Evolutionary conservation across 306 rosid genomes (phyloP).

Genomic region (Chamaecrista fasciculata): DNA sequence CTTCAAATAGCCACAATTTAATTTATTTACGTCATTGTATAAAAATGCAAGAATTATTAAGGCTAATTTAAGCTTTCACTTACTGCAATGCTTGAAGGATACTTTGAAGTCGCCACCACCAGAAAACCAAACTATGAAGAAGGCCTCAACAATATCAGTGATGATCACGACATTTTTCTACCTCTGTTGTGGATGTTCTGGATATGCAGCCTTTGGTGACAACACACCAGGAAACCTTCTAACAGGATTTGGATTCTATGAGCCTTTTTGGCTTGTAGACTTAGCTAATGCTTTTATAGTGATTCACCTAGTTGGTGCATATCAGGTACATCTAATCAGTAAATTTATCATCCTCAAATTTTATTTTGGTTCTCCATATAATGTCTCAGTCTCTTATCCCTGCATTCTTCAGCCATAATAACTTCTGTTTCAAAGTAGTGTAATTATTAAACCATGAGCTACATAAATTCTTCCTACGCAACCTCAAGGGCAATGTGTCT

Average conservation of each 20-base stretch:
- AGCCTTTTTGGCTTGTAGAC: constrained; percentile 65
- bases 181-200: constrained; percentile 62
- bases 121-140: constrained; percentile 60
- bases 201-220: constrained; percentile 84
- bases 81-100: constrained; percentile 52
- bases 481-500: not conserved
- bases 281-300: constrained; percentile 69
- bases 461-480: not conserved
- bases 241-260: constrained; percentile 51
- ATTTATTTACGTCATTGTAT: not conserved
- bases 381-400: not conserved
- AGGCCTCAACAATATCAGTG: constrained; percentile 55
- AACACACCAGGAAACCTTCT: constrained; percentile 70
- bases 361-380: not conserved
- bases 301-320: constrained; percentile 81
- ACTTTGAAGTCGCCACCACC: constrained; percentile 87
- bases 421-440: not conserved
- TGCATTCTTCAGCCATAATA: not conserved
- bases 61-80: constrained; percentile 16
- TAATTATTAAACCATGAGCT: not conserved
- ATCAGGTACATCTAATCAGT: constrained; percentile 48
- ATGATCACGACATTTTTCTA: constrained; percentile 57
- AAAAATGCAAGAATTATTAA: not conserved
- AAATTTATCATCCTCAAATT: not conserved
- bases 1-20: not conserved